Evolutionary conservation across 352 stramenopile species (phyloP), one percentile per base, ranked within the genome.

Genomic region (Globisporangium middletonii): DNA sequence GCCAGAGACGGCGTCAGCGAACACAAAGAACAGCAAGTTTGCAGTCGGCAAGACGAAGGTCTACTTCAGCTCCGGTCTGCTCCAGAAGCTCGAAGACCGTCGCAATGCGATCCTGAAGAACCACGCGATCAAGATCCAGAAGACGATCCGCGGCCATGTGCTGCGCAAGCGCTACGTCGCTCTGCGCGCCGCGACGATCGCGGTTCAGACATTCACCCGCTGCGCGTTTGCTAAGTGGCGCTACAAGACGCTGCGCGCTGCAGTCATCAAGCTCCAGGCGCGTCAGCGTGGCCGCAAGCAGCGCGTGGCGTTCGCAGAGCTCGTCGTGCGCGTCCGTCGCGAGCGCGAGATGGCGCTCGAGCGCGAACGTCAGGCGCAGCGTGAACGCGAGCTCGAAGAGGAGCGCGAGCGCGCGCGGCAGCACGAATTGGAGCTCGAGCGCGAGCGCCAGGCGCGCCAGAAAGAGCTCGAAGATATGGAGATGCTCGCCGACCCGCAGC

Each of bases 21-120:
- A 53, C 19, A 86, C 84, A 62, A 83, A 90, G 64, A 92, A 92
- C 73, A 75, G 60, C 42, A 84, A 80, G 55, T 93, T 93, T 50
- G 83, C 83, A 4, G 80, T 93, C 26, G 83, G 83, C 57, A 84
- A 77, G 60, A 73, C 72, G 33, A 93, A 91, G 64, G 83, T 93
- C 2, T 93, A 90, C 77, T 92, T 93, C 57, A 92, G 85, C 56
- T 89, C 90, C 6, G 92, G 92, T 54, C 65, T 96, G 54, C 65
- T 98, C 42, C 92, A 98, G 73, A 72, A 82, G 62, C 76, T 98
- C 15, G 94, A 98, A 68, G 85, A 92, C 59, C 77, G 78, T 18
- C 79, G 82, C 19, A 89, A 89, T 59, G 65, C 75, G 45, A 85
- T 92, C 46, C 62, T 92, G 3, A 87, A 85, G 57, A 68, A 86